Base-by-base conservation (phyloP, 1,284 basidiomycete genomes). In the Heterobasidion parviporum region DNA sequence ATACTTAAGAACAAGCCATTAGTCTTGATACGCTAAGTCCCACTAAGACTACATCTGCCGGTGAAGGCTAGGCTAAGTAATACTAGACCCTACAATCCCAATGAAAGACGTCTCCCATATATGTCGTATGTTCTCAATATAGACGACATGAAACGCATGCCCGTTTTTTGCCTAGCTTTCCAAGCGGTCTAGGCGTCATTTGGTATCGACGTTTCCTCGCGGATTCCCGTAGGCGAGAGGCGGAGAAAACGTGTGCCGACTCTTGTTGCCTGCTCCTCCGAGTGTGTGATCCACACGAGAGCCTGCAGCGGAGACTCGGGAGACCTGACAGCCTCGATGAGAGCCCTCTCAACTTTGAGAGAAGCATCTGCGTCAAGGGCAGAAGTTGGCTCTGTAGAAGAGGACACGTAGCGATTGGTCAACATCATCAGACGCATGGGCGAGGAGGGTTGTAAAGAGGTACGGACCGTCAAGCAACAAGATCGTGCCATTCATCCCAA, bases 271-370 rank as follows among this genome's bases (percentile, higher is more conserved):
- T 94, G 91, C 58, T 91, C 87, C 6, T 83, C 80, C 0, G 88
- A 89, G 67, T 94, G 91, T 0, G 92, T 94, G 62, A 94, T 90
- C 92, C 92, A 94, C 6, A 94, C 65, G 45, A 92, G 70, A 0
- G 89, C 86, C 65, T 89, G 87, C 53, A 90, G 70, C n/a, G 68
- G 68, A 15, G 76, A 73, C 26, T 79, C 71, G 1, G 69, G 59
- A 2, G 74, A 73, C 48, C 68, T 72, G 44, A 92, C 67, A 57
- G 85, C 75, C 15, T 74, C 66, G 3, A 77, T 61, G 12, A 94
- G 70, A 50, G 74, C 78, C 46, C 76, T 71, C 65, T 94, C 92
- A 0, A 94, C 87, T 33, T 74, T 68, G 9, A 72, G 64, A 20
- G 83, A 83, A 0, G 83, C 80, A 50, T 80, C 78, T n/a, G 81